Conservation (phyloP, 2,329 filamentous ascomycete species). For the Moelleriella libera region DNA sequence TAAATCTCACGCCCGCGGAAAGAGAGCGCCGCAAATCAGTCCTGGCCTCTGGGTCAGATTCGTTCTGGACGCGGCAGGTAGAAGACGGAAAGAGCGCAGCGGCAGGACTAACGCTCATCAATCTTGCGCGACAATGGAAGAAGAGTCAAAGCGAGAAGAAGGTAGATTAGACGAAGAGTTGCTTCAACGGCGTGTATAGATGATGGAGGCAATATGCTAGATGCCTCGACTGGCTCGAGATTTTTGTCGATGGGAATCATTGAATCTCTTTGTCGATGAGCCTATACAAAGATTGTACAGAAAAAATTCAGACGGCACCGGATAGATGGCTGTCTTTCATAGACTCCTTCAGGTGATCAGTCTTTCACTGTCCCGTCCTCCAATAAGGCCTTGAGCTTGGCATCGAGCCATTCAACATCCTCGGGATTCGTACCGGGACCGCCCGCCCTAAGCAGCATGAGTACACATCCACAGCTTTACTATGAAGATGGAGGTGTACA, state of each 20-base stretch:
- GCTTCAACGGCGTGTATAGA: too few species aligned
- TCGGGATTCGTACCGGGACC: conserved; percentile 58
- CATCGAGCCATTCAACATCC: conserved; percentile 60
- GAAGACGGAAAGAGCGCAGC: conserved; percentile 21
- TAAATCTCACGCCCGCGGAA: conserved; percentile 19
- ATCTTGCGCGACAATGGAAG: conserved; percentile 12
- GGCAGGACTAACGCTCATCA: conserved; percentile 19
- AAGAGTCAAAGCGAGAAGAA: conserved; percentile 1
- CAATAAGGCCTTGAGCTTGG: conserved; percentile 36
- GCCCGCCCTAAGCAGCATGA: conserved; percentile 34
- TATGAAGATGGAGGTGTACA: background rate
- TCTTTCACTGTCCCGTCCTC: conserved; percentile 3
- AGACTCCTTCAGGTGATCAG: background rate
- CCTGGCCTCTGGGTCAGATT: conserved; percentile 15
- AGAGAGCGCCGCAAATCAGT: conserved; percentile 23
- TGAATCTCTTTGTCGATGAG: too few species aligned
- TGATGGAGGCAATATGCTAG: too few species aligned
- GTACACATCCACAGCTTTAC: background rate
- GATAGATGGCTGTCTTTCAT: too few species aligned
- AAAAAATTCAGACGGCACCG: too few species aligned
- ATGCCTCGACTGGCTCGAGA: too few species aligned
- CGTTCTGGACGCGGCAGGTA: conserved; percentile 27
- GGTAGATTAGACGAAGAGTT: background rate
- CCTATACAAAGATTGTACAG: too few species aligned
- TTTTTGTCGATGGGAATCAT: too few species aligned